Evolutionary conservation across 441 rosid species (phyloP).

Genomic region (Adansonia gregorii): DNA sequence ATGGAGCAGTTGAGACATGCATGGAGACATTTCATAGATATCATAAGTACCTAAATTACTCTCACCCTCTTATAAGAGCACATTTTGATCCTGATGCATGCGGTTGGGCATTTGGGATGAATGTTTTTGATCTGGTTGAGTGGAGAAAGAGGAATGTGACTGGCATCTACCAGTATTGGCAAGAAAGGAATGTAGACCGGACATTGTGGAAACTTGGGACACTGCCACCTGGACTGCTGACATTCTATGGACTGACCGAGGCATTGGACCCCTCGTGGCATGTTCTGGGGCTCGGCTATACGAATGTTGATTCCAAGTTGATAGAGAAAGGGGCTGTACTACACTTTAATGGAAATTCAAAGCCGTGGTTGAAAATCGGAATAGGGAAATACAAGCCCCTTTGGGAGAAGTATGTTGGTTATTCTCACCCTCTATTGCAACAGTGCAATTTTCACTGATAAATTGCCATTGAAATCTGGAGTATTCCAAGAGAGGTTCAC

Average conservation of each 20-base stretch:
- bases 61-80: conserved; percentile 82
- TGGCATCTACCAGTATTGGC: conserved; percentile 87
- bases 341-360: conserved; percentile 90
- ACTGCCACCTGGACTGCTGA: conserved; percentile 88
- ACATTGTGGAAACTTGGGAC: conserved; percentile 98
- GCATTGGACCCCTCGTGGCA: conserved; percentile 85
- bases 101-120: conserved; percentile 99
- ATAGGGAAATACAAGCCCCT: conserved; percentile 87
- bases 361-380: conserved; percentile 97
- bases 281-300: conserved; percentile 85
- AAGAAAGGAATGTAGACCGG: conserved; percentile 80
- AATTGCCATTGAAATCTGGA: conserved; percentile 13
- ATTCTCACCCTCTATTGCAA: conserved; percentile 70
- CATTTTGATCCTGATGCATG: conserved; percentile 96
- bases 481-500: conserved; percentile 21
- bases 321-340: conserved; percentile 89
- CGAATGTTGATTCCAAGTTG: conserved; percentile 75
- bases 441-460: conserved; percentile 65
- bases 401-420: conserved; percentile 89
- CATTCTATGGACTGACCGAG: conserved; percentile 84
- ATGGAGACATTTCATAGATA: conserved; percentile 93
- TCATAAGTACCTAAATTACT: conserved; percentile 67
- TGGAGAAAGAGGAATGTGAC: conserved; percentile 92
- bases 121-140: conserved; percentile 80
- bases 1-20: conserved; percentile 98